Base-by-base conservation (phyloP, 2,329 filamentous ascomycete genomes). In the Pyrenophora seminiperda region DNA sequence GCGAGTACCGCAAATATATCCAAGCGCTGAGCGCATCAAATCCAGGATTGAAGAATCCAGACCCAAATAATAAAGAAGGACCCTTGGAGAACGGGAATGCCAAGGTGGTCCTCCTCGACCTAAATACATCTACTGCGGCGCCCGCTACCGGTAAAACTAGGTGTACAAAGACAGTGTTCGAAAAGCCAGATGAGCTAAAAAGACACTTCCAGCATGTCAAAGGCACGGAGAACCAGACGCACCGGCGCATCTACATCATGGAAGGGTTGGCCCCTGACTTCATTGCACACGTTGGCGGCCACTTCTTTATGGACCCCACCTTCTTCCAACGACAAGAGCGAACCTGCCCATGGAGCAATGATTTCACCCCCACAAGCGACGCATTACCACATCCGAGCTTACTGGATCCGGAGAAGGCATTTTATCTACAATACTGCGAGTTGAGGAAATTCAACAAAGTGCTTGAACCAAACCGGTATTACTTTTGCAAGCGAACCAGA, bases 341-440 rank as follows among this genome's bases (percentile, higher is more conserved):
- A 22, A 70, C 67, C 6, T 71, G 67, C 37, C 63, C 70, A 1
- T 72, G 68, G 68, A 68, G 63, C 18, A 71, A 67, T 19, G 62
- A 70, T 0, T 72, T 72, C 39, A 71, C 67, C 2, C 68, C 68
- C 4, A 62, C 63, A 5, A 70, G 67, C 33, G 68, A 72, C 46
- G 65, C 67, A 5, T 42, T 72, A 14, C 65, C 67, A 3, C 67
- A 67, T 9, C 68, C 68, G 1, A 65, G 65, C 18, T 45, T 66
- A 9, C 46, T 72, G 1, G 40, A 68, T 9, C 66, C 68, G 0
- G 47, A 63, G 1, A 59, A 53, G 17, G 58, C 44, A 17, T 71
- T 71, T 11, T 66, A 68, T 41, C 43, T 72, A 11, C 67, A 71
- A 43, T 72, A 68, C 36, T 71, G 67, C 41, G 68, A 72, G 27